Conservation (phyloP, 768 basidiomycete genomes). For the Boletus patriciae region DNA sequence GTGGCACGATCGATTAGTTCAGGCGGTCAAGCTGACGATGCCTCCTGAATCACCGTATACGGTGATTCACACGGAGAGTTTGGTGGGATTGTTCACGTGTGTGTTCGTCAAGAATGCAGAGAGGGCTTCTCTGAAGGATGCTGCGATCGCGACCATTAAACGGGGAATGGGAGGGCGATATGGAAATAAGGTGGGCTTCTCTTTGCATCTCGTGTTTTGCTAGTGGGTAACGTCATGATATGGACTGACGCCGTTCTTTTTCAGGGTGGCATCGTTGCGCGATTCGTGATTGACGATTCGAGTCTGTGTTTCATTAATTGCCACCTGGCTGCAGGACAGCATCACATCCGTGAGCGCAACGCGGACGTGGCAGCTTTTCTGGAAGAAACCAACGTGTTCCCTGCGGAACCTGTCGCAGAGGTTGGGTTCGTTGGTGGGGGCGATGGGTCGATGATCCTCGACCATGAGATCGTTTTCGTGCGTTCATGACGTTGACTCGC, state of each 20-base stretch:
- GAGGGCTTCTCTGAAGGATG: conserved; percentile 58
- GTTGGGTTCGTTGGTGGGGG: conserved; percentile 85
- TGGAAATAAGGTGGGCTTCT: conserved; percentile 81
- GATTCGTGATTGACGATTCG: conserved; percentile 88
- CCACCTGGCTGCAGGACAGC: conserved; percentile 95
- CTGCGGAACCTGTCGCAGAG: conserved; percentile 49
- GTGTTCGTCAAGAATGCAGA: conserved; percentile 73
- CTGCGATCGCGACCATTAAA: conserved; percentile 81
- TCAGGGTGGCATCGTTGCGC: conserved; percentile 87
- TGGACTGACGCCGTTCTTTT: background rate
- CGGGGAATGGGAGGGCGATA: conserved; percentile 90
- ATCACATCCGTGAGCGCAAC: conserved; percentile 77
- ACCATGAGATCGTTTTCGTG: conserved; percentile 93
- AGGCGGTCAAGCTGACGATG: conserved; percentile 73
- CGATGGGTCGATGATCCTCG: conserved; percentile 88
- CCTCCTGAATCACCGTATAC: conserved; percentile 74
- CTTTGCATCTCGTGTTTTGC: background rate
- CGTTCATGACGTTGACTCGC: conserved; percentile 4
- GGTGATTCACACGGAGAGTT: conserved; percentile 79
- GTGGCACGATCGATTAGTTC: conserved; percentile 81
- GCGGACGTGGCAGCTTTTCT: conserved; percentile 85
- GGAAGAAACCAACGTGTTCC: conserved; percentile 75
- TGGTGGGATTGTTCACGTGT: conserved; percentile 84
- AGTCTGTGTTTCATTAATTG: conserved; percentile 95
- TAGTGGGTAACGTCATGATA: background rate